Evolutionary conservation across 129 eudicot species (phyloP).

Genomic region (Flaveria sonorensis): DNA sequence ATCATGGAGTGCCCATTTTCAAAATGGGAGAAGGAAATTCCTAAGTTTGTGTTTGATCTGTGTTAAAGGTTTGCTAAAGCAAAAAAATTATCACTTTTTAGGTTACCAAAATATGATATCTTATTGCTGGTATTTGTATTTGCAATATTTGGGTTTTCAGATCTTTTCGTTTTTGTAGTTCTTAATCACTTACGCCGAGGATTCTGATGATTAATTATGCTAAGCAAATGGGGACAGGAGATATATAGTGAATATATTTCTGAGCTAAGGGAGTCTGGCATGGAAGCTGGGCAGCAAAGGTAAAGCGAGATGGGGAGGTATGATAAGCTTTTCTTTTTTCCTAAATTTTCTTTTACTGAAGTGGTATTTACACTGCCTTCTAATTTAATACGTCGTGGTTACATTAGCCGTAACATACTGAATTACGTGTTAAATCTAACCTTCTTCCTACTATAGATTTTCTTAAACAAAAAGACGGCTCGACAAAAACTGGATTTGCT

Average conservation of each 20-base stretch:
- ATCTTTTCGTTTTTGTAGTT: constrained; percentile 48
- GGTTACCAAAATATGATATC: constrained; percentile 18
- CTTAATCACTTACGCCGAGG: constrained; percentile 30
- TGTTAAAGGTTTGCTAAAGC: constrained; percentile 83
- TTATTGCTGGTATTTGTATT: not conserved
- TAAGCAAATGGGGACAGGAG: constrained; percentile 83
- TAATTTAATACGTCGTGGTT: not conserved
- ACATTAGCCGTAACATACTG: not conserved
- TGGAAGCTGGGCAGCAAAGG: constrained; percentile 57
- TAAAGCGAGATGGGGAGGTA: constrained; percentile 84
- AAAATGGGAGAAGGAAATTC: constrained; percentile 99
- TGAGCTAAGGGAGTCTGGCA: constrained; percentile 68
- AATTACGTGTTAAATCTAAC: not conserved
- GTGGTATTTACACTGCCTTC: not conserved
- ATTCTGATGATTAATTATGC: constrained; percentile 18
- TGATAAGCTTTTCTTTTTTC: not conserved
- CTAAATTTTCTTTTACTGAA: not conserved
- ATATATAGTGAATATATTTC: constrained; percentile 73
- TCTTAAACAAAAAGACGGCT: too few relatives aligned
- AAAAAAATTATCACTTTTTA: constrained; percentile 14
- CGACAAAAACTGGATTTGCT: too few relatives aligned
- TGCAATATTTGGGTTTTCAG: not conserved
- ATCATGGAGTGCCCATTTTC: constrained; percentile 98
- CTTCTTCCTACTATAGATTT: too few relatives aligned
- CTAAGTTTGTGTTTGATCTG: constrained; percentile 91